These are phyloP conservation scores for Aspergillus fructus DNA, from an alignment of 2,329 filamentous ascomycete genomes.

Conservation along the genomic window DNA sequence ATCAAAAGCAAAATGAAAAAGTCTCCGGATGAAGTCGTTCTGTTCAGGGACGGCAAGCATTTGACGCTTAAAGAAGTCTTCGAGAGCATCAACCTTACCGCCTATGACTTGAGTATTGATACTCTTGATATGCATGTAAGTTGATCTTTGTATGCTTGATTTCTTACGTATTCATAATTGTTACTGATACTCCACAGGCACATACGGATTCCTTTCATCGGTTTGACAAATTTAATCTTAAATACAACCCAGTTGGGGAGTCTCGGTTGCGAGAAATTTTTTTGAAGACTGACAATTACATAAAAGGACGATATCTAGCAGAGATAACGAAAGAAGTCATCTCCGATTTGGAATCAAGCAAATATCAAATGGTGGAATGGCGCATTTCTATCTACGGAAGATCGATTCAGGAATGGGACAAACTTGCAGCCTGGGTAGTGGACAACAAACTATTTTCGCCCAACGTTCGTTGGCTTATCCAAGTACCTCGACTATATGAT, in stretches of 20 bases:
- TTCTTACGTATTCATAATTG: neutral
- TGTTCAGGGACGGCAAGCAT: slow-evolving; percentile 88
- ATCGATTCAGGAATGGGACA: slow-evolving; percentile 93
- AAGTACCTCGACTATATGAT: slow-evolving; percentile 90
- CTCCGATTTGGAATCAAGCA: slow-evolving; percentile 93
- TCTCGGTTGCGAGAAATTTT: slow-evolving; percentile 97
- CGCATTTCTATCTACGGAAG: slow-evolving; percentile 96
- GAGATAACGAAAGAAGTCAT: slow-evolving; percentile 99
- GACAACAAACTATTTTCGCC: slow-evolving; percentile 98
- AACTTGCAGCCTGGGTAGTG: slow-evolving; percentile 92
- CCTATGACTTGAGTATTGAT: slow-evolving; percentile 96
- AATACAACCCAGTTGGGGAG: slow-evolving; percentile 97
- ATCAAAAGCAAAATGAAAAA: slow-evolving; percentile 99
- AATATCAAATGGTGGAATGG: slow-evolving; percentile 99
- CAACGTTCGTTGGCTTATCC: slow-evolving; percentile 95
- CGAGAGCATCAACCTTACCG: slow-evolving; percentile 93
- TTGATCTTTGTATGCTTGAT: slow-evolving; percentile 19
- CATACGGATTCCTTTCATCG: slow-evolving; percentile 98
- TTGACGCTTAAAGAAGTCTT: slow-evolving; percentile 92
- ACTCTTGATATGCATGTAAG: slow-evolving; percentile 96
- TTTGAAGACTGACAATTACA: slow-evolving; percentile 97
- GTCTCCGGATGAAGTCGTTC: slow-evolving; percentile 86
- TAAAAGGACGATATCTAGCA: slow-evolving; percentile 90
- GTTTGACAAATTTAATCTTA: slow-evolving; percentile 99
- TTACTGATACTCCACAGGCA: slow-evolving; percentile 54